Evolutionary conservation across 345 rosid genomes (phyloP), one percentile per base, ranked within the genome.

Genomic region (Arabis hirsuta): DNA sequence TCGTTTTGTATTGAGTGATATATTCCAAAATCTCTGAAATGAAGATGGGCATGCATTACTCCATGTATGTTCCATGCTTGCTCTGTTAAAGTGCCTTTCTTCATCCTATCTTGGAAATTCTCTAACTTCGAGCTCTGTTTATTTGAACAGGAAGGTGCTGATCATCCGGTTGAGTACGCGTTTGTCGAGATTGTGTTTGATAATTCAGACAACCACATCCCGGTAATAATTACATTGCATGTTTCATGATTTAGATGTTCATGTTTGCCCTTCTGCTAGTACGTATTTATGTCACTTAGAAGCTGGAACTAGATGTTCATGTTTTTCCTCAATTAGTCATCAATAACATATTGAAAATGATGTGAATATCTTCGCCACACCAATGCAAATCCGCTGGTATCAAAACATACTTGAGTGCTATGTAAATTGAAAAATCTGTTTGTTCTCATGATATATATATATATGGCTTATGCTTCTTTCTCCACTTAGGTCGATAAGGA

Each of bases 151-250:
- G 97, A 88, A 85, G 97, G 97, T 74, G 97, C 96, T 51, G 97
- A 96, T 52, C 93, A 88, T 79, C 99, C 90, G 81, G 99, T 90
- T 69, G 74, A 79, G 74, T 85, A 90, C 59, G 97, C 99, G 12
- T 91, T 85, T 19, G 96, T 95, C 84, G 96, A 95, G 87, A 90
- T 95, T 73, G 94, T 95, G 58, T 95, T 95, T 79, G 97, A 91
- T 80, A 95, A 95, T 77, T 84, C 79, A 48, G 96, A 95, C 82
- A 95, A 87, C 70, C 89, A 96, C 24, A 86, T 95, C 74, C 96
- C 96, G 84, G 96, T 95, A 88, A 77, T 72, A 9, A 64, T 29
- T 78, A 45, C 52, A 2, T 10, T 62, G 14, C 59, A 22, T 22
- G 2, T 22, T 22, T 22, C 22, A 22, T 22, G 22, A 22, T 1